These are phyloP conservation scores for Trichoderma sp. DNA, from an alignment of 2,329 filamentous ascomycete genomes.

Conservation along the genomic window DNA sequence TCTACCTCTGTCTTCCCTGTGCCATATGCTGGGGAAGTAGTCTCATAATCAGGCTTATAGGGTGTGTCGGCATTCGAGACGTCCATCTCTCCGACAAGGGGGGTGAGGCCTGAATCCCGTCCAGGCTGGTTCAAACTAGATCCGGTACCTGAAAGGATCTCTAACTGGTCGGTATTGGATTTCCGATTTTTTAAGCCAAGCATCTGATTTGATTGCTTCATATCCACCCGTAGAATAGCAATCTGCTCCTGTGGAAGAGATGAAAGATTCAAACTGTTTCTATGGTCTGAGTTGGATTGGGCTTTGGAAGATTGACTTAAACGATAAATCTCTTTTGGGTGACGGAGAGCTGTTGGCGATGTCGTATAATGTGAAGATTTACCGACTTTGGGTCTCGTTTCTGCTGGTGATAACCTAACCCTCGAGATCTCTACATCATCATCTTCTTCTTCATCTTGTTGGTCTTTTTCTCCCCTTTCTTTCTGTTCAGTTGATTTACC, in stretches of 20 bases:
- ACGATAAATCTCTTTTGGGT: background rate
- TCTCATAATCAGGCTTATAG: background rate
- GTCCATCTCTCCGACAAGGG: background rate
- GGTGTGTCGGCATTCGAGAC: background rate
- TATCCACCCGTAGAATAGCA: background rate
- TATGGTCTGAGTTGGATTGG: background rate
- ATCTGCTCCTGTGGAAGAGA: background rate
- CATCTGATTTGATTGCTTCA: background rate
- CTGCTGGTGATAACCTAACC: background rate
- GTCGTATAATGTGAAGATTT: background rate
- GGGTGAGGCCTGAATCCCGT: background rate
- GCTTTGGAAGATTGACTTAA: background rate
- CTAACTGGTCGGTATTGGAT: background rate
- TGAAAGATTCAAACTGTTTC: background rate
- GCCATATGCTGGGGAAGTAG: background rate
- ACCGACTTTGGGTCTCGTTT: background rate
- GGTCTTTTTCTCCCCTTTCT: background rate
- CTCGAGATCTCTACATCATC: background rate
- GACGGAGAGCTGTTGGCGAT: background rate
- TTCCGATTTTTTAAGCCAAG: conserved; percentile 1
- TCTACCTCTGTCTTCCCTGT: background rate
- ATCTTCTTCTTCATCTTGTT: background rate
- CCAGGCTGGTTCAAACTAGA: background rate
- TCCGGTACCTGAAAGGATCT: background rate
- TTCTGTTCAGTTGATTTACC: background rate